Base-by-base conservation (phyloP, 768 basidiomycete species). In the Pisolithus orientalis region DNA sequence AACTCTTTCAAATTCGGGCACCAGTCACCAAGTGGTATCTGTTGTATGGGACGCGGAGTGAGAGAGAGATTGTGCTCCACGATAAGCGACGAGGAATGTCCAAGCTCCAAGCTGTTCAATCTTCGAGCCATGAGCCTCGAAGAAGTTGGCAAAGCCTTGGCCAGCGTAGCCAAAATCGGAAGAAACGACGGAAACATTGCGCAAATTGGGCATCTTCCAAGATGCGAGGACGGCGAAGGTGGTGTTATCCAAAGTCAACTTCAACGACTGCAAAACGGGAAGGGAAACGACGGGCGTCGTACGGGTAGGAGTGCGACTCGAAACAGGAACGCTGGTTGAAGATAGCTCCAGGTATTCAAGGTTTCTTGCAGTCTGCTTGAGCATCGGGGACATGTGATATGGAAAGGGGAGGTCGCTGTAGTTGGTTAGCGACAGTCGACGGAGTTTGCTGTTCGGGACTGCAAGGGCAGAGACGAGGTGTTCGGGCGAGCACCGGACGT, bases 161-260 rank as follows among this genome's bases (percentile, higher is more conserved):
- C 78, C 78, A n/a, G 83, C 79, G 59, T 86, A 86, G 49, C 75
- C 77, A 57, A 86, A 87, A 65, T 89, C 87, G 11, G 84, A 79
- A 8, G 81, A 80, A 38, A 88, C 71, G 28, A 89, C 83, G 3
- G 80, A 85, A 25, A 89, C 75, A 59, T 84, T 80, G 27, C 71
- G 72, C 44, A 89, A 72, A 6, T 57, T 61, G 2, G 87, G 86
- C 76, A 89, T 80, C 55, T 70, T 66, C 87, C 87, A 89, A 3
- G 72, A 70, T 0, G 85, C 75, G 24, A 88, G 78, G 10, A 84
- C 78, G 3, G 75, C 72, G 53, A 88, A 87, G 6, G 85, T 87
- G 5, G 79, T 79, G 55, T 87, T 83, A 67, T 87, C 84, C 32
- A 89, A 74, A 1, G 83, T 82, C 3, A 83, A 76, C 63, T 86